phyloP scores from a whole-genome alignment of 2,329 filamentous ascomycete species.

The Colletotrichum melonis region DNA sequence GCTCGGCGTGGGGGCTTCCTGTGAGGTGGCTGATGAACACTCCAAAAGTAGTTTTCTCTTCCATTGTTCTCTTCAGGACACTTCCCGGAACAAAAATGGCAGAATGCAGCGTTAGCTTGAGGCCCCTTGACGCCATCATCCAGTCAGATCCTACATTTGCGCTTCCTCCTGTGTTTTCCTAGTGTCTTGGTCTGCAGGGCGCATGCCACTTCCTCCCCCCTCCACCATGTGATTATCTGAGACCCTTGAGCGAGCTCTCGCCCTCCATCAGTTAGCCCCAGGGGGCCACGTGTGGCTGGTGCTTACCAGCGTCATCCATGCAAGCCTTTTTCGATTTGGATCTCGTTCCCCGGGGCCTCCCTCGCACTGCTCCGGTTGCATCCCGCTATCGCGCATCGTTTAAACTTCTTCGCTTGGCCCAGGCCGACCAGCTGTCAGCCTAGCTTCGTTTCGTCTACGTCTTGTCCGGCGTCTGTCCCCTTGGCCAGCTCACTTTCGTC shows the following conservation, averaged over 20 bases:
- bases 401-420: slow-evolving; percentile 6
- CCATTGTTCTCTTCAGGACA: not conserved
- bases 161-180: not conserved
- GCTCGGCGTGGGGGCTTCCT: not conserved
- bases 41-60: not conserved
- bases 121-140: not conserved
- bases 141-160: not conserved
- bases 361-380: slow-evolving; percentile 8
- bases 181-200: slow-evolving; percentile 22
- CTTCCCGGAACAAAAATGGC: not conserved
- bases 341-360: not conserved
- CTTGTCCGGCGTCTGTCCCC: slow-evolving; percentile 32
- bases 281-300: slow-evolving; percentile 21
- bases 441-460: slow-evolving; percentile 27
- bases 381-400: slow-evolving; percentile 14
- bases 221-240: slow-evolving; percentile 25
- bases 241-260: slow-evolving; percentile 5
- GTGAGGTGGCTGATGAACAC: not conserved
- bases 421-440: slow-evolving; percentile 24
- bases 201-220: slow-evolving; percentile 23
- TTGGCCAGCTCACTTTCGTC: not conserved
- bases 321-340: slow-evolving; percentile 1
- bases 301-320: slow-evolving; percentile 1
- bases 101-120: not conserved
- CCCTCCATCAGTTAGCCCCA: slow-evolving; percentile 1